Percentiles rank a stretch among this genome's conserved stretches.
Evolutionary conservation across 2,329 filamentous ascomycete species (phyloP).

Genomic region (Talaromyces sp.): DNA sequence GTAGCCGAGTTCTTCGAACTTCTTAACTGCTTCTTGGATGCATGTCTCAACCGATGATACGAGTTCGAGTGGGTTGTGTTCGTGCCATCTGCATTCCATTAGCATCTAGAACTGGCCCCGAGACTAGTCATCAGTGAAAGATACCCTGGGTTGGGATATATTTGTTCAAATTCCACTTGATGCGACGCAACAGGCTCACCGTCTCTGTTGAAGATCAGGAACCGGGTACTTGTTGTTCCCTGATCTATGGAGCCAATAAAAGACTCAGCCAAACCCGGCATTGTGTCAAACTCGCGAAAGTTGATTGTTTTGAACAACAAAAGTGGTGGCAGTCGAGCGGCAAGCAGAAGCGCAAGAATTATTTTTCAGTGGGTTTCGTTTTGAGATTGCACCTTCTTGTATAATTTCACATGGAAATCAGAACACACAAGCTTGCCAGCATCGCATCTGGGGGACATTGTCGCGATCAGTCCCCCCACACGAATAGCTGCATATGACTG

Average conservation of each 20-base stretch:
- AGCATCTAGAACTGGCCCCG: neutral
- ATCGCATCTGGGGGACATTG: neutral
- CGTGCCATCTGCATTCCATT: slow-evolving; percentile 68
- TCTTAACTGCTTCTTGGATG: slow-evolving; percentile 68
- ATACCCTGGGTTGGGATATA: slow-evolving; percentile 79
- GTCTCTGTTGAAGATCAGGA: slow-evolving; percentile 80
- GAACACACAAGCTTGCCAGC: neutral
- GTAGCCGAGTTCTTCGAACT: slow-evolving; percentile 68
- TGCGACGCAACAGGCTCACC: slow-evolving; percentile 78
- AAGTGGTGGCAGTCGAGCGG: neutral
- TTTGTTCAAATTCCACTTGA: slow-evolving; percentile 81
- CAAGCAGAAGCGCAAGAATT: neutral
- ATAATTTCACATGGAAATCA: neutral
- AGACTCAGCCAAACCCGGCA: slow-evolving; percentile 23
- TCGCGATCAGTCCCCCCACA: slow-evolving; percentile 1
- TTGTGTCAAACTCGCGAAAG: neutral
- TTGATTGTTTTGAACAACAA: neutral
- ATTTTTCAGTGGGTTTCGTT: neutral
- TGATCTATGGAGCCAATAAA: slow-evolving; percentile 89
- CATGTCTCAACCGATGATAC: slow-evolving; percentile 72
- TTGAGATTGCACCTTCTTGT: neutral
- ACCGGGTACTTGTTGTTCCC: slow-evolving; percentile 83
- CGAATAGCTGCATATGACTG: slow-evolving; percentile 17
- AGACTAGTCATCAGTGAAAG: neutral
- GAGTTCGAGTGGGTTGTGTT: slow-evolving; percentile 77